phyloP scores from a whole-genome alignment of 495 filamentous ascomycete genomes.

The Podospora comata region DNA sequence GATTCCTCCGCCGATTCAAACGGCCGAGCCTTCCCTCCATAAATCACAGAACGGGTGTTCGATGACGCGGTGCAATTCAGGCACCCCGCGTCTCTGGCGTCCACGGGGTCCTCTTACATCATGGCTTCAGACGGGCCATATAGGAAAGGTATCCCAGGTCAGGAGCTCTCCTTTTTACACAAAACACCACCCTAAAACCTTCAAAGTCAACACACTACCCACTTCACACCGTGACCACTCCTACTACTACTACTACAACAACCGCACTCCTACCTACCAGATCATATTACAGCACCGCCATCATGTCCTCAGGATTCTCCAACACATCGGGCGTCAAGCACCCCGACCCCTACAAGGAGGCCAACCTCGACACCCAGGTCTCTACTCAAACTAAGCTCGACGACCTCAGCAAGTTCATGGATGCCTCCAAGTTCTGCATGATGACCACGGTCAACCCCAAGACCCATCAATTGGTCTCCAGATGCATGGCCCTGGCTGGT shows the following conservation, averaged over 20 bases:
- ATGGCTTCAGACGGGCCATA: slow-evolving; percentile 14
- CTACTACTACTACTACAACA: too few species aligned
- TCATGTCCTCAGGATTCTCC: slow-evolving; percentile 39
- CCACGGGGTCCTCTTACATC: slow-evolving; percentile 7
- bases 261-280: too few species aligned
- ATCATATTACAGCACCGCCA: background rate
- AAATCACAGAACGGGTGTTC: background rate
- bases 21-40: background rate
- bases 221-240: slow-evolving; percentile 38
- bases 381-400: slow-evolving; percentile 74
- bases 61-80: background rate
- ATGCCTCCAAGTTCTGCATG: slow-evolving; percentile 73
- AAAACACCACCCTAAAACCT: background rate
- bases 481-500: slow-evolving; percentile 89
- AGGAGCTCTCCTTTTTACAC: background rate
- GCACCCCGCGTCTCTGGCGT: background rate
- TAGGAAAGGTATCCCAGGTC: background rate
- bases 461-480: slow-evolving; percentile 62
- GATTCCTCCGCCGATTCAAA: background rate
- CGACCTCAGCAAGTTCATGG: slow-evolving; percentile 66
- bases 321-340: slow-evolving; percentile 49
- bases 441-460: slow-evolving; percentile 61
- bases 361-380: slow-evolving; percentile 61
- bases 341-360: slow-evolving; percentile 76
- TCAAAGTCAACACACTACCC: slow-evolving; percentile 18